phyloP scores from a whole-genome alignment of 176 grass and related monocot genomes.

The Chrysopogon serrulatus region DNA sequence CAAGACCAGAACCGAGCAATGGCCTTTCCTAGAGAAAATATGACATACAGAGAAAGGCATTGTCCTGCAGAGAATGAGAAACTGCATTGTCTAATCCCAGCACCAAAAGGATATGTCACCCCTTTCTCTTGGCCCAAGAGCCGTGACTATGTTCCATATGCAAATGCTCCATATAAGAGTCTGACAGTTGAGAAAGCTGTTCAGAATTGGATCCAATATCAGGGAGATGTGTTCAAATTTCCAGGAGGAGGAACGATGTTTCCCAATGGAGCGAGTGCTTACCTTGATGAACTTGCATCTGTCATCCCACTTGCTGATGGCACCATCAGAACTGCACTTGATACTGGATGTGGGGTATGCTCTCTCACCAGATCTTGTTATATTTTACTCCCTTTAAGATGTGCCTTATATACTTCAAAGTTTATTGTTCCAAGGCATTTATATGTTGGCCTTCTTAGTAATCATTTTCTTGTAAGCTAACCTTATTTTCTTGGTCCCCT shows the following conservation, averaged over 20 bases:
- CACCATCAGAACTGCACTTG: conserved; percentile 77
- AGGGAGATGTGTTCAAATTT: conserved; percentile 79
- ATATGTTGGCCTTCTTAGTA: background rate
- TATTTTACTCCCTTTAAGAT: conserved; percentile 27
- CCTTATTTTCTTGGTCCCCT: background rate
- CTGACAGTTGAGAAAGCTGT: conserved; percentile 63
- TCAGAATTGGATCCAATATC: conserved; percentile 71
- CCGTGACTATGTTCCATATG: conserved; percentile 70
- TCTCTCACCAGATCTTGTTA: background rate
- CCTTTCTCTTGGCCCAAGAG: conserved; percentile 86
- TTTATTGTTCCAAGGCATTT: conserved; percentile 23
- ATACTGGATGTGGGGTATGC: conserved; percentile 87
- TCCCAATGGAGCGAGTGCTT: conserved; percentile 63
- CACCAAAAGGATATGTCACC: conserved; percentile 72
- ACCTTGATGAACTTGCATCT: conserved; percentile 74
- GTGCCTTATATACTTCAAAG: conserved; percentile 1
- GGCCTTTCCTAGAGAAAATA: conserved; percentile 70
- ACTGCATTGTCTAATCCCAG: conserved; percentile 67
- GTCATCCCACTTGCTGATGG: conserved; percentile 71
- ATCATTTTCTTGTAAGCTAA: conserved; percentile 8
- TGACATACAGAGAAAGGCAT: conserved; percentile 73
- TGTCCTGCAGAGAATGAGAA: conserved; percentile 66
- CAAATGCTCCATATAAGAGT: conserved; percentile 74
- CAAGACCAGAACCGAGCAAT: conserved; percentile 71
- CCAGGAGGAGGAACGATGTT: conserved; percentile 75